Evolutionary conservation across 2,329 filamentous ascomycete species (phyloP), one percentile per base, ranked within the genome.

Genomic region (Sporothrix dimorphospora): DNA sequence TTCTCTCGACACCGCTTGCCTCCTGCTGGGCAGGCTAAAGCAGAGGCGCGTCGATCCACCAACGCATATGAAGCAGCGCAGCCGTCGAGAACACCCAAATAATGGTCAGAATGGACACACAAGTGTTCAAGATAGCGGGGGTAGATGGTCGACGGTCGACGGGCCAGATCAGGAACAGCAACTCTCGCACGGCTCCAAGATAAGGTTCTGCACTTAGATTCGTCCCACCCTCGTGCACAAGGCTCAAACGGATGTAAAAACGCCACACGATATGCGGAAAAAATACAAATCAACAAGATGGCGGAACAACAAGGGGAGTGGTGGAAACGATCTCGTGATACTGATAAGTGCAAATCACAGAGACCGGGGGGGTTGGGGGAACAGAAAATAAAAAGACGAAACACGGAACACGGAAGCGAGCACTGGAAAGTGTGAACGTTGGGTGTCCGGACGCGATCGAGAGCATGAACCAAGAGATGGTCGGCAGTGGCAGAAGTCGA

Each of bases 41-140:
- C 70, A 66, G 49, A 70, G 30, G 30, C 66, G 30, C 71, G 73
- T 71, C 72, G 72, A 75, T 74, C 74, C 11, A 71, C 72, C 73
- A 70, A 76, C 74, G 67, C 51, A 76, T 75, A 76, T 75, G 75
- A 75, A 77, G 76, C 74, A 74, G 38, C 1, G 27, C 7, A n/a
- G 27, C 34, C n/a, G 34, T 66, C 30, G 9, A 24, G 49, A 14
- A 30, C 24, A 21, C 63, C 63, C 24, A 34, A 67, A 51, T 53
- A 11, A 57, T 63, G 45, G 67, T 69, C 53, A 53, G 14, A 63
- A 21, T 19, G 27, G 19, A 38, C 8, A 38, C 27, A n/a, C 12
- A 12, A 21, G 16, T 9, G 19, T 49, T 16, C 45, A n/a, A n/a
- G 3, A 16, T 6, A 47, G 1, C n/a, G n/a, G 19, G 8, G 19